Evolutionary conservation across 2,329 filamentous ascomycete species (phyloP).

Genomic region (Coniochaeta sp.): DNA sequence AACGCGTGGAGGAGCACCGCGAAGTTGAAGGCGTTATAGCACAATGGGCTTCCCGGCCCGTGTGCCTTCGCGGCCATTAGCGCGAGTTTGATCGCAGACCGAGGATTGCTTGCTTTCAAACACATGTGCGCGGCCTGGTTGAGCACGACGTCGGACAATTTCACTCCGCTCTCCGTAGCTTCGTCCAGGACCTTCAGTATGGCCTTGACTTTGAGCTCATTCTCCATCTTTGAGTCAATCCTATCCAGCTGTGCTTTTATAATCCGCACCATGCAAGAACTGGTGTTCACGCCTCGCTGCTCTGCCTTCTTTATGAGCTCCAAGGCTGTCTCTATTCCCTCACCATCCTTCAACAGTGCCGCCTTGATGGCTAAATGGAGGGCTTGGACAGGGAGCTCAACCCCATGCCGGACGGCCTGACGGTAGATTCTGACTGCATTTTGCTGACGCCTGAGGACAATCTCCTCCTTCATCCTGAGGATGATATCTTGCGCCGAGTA

Average conservation of each 20-base stretch:
- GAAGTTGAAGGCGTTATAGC: conserved; percentile 25
- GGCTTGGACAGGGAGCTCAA: conserved; percentile 30
- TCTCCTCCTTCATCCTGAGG: conserved; percentile 31
- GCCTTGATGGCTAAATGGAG: conserved; percentile 41
- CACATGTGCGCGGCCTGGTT: conserved; percentile 21
- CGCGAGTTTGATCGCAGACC: conserved; percentile 19
- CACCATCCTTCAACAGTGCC: conserved; percentile 12
- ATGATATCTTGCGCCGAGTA: conserved; percentile 23
- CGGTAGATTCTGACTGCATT: conserved; percentile 30
- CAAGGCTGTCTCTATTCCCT: conserved; percentile 23
- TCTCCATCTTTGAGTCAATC: conserved; percentile 17
- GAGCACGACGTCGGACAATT: conserved; percentile 15
- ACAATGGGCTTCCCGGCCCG: conserved; percentile 8
- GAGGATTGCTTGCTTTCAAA: conserved; percentile 16
- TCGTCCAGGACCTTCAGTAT: conserved; percentile 13
- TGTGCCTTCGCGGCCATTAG: conserved; percentile 15
- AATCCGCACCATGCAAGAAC: conserved; percentile 28
- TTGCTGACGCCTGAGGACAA: conserved; percentile 22
- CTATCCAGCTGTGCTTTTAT: conserved; percentile 27
- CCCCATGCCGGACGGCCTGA: conserved; percentile 21
- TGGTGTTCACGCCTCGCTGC: conserved; percentile 32
- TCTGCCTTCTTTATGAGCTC: conserved; percentile 31
- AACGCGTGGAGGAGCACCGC: conserved; percentile 19
- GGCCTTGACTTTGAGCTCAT: conserved; percentile 11
- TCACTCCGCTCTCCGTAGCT: conserved; percentile 14